phyloP scores from a whole-genome alignment of 2,329 filamentous ascomycete species.

The Sporothrix brasiliensis region DNA sequence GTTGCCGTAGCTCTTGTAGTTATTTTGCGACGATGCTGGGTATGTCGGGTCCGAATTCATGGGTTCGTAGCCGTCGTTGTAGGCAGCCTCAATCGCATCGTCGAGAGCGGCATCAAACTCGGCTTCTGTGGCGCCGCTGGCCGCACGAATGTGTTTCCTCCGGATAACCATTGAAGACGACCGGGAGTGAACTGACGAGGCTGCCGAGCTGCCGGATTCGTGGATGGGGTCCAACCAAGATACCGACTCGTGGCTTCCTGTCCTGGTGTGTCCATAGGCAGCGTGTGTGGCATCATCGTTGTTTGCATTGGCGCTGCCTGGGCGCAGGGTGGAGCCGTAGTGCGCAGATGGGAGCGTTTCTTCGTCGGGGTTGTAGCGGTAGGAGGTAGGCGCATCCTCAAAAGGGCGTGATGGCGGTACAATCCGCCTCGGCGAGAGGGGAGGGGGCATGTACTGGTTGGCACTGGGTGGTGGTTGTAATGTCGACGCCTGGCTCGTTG shows the following conservation, averaged over 20 bases:
- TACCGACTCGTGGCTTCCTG: conserved; percentile 75
- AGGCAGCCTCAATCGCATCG: conserved; percentile 93
- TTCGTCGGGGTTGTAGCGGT: conserved; percentile 24
- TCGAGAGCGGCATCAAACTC: conserved; percentile 94
- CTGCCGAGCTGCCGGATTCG: conserved; percentile 79
- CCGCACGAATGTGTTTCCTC: conserved; percentile 68
- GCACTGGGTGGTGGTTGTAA: conserved; percentile 55
- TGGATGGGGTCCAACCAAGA: conserved; percentile 96
- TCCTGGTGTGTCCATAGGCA: conserved; percentile 50
- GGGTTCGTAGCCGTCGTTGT: conserved; percentile 86
- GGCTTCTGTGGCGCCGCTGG: conserved; percentile 75
- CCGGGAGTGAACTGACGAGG: conserved; percentile 78
- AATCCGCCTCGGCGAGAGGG: conserved; percentile 65
- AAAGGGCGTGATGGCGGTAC: conserved; percentile 8
- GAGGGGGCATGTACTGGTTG: conserved; percentile 67
- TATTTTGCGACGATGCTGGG: not conserved
- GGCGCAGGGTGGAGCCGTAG: conserved; percentile 43
- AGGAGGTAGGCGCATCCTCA: conserved; percentile 8
- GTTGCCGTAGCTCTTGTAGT: conserved; percentile 44
- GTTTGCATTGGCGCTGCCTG: conserved; percentile 12
- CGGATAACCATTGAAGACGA: conserved; percentile 70
- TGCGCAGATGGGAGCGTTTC: conserved; percentile 30
- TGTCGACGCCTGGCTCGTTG: not conserved
- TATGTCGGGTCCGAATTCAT: conserved; percentile 50
- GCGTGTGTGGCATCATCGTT: not conserved